A percentile compares a stretch with the other conserved stretches of the same genome.
Conservation (phyloP, 441 rosid genomes). For the Euphorbia corollata region DNA sequence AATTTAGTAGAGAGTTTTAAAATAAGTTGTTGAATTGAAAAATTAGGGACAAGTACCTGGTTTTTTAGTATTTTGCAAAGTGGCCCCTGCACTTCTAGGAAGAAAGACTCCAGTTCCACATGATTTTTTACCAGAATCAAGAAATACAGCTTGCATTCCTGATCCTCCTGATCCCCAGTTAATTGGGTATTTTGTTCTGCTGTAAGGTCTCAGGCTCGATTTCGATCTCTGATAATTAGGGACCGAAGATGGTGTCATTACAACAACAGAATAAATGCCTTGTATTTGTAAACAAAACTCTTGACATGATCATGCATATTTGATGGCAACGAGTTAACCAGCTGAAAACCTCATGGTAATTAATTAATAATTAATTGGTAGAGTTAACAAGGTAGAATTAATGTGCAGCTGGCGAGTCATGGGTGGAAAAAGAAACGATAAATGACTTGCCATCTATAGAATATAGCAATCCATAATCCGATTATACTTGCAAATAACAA, state of each 20-base stretch:
- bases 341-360: background rate
- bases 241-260: background rate
- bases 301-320: no score
- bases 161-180: slow-evolving; percentile 42
- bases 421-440: background rate
- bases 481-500: background rate
- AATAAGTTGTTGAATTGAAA: background rate
- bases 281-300: no score
- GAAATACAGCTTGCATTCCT: slow-evolving; percentile 77
- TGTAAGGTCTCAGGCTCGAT: slow-evolving; percentile 21
- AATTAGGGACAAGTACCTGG: slow-evolving; percentile 35
- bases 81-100: slow-evolving; percentile 39
- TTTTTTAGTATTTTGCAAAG: slow-evolving; percentile 33
- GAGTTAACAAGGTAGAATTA: background rate
- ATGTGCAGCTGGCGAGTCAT: background rate
- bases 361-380: background rate
- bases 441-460: background rate
- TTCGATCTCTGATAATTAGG: slow-evolving; percentile 18
- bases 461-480: slow-evolving; percentile 1
- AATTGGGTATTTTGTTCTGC: slow-evolving; percentile 23
- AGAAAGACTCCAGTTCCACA: slow-evolving; percentile 92
- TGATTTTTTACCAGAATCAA: slow-evolving; percentile 50
- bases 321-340: background rate
- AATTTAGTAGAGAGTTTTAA: background rate
- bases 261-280: no score